Base-by-base conservation (phyloP, 2,329 filamentous ascomycete genomes). In the Exophiala lecanii-corni region DNA sequence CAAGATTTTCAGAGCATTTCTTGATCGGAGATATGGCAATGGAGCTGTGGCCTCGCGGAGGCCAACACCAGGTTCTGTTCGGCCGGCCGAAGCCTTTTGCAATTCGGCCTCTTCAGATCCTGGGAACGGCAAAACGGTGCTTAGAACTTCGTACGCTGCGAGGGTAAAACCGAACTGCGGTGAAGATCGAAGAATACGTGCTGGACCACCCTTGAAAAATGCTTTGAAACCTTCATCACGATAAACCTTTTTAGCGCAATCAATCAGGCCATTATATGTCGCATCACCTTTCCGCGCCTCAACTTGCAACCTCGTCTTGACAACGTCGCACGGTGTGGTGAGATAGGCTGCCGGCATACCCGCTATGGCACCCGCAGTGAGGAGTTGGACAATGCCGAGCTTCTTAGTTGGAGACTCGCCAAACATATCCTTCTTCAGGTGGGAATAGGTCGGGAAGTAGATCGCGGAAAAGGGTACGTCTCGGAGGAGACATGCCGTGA, bases 141-240 rank as follows among this genome's bases (percentile, higher is more conserved):
- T 89, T 38, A 98, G 73, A 26, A 98, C 76, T 67, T 98, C 92
- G 66, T 97, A 98, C 32, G 86, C 86, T 3, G 92, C 92, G 17
- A 98, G 80, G 0, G 92, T 98, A 73, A 97, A 97, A 53, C 92
- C 92, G 64, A 98, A 98, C 63, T 98, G 92, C 12, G 92, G 92
- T 9, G 89, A 96, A 1, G 89, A 96, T 59, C 92, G 84, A 63
- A 97, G 69, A 60, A 98, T 94, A 72, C 92, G 87, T 6, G 92
- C 92, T 1, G 91, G 89, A 1, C 92, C 92, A 55, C 92, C 92
- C 75, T 97, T 97, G 82, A 97, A 98, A 75, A 98, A 98, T 18
- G 92, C 92, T 51, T 77, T 80, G 77, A 96, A 91, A 9, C 92
- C 92, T 68, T 98, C 92, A 64, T 97, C 86, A 64, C 82, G 81